phyloP scores from a whole-genome alignment of 805 yeast species.

The Cyberlindnera mrakii region DNA sequence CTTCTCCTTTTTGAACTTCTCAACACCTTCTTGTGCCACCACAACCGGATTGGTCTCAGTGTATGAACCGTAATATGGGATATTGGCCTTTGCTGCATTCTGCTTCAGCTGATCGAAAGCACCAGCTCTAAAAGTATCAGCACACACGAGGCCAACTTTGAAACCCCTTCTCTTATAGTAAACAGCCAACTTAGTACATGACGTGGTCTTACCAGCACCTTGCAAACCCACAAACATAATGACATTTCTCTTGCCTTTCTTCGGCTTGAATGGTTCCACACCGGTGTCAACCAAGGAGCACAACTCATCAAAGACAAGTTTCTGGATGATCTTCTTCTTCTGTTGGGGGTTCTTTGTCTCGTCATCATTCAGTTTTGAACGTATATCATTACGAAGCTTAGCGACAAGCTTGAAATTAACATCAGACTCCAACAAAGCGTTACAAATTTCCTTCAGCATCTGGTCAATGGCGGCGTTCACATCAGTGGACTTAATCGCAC shows the following conservation, averaged over 20 bases:
- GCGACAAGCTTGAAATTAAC: conserved; percentile 85
- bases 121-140: conserved; percentile 99
- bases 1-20: conserved; percentile 81
- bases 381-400: conserved; percentile 65
- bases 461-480: conserved; percentile 59
- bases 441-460: conserved; percentile 82
- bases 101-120: conserved; percentile 98
- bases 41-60: conserved; percentile 93
- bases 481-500: conserved; percentile 48
- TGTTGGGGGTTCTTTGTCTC: conserved; percentile 48
- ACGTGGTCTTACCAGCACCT: conserved; percentile 98
- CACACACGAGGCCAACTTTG: conserved; percentile 95
- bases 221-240: conserved; percentile 98
- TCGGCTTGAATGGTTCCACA: conserved; percentile 66
- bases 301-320: conserved; percentile 90
- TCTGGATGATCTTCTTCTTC: conserved; percentile 77
- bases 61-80: conserved; percentile 93
- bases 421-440: conserved; percentile 89
- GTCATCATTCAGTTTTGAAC: conserved; percentile 45
- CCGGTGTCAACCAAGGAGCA: conserved; percentile 77
- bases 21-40: conserved; percentile 88
- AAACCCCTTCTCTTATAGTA: conserved; percentile 90
- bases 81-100: conserved; percentile 90
- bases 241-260: conserved; percentile 71
- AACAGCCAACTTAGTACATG: conserved; percentile 94